These are phyloP conservation scores for Candida parachauliodes DNA, from an alignment of 805 yeast species.

Conservation along the genomic window DNA sequence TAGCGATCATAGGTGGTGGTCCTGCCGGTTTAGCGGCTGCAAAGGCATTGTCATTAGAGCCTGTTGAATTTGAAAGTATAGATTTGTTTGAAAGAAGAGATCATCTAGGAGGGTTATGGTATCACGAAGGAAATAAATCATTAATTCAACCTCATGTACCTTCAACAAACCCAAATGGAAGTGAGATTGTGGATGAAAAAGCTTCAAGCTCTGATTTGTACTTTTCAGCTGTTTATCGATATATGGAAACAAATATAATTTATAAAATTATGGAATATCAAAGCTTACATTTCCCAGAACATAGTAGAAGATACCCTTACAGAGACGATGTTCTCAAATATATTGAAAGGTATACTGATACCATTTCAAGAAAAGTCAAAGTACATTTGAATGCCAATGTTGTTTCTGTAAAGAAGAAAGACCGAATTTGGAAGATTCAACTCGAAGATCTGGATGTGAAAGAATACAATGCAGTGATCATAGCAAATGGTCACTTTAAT, in stretches of 20 bases:
- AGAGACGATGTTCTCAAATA: constrained; percentile 62
- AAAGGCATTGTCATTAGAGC: constrained; percentile 57
- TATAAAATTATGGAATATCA: constrained; percentile 59
- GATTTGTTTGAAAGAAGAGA: constrained; percentile 58
- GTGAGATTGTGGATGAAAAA: constrained; percentile 16
- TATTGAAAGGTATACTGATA: constrained; percentile 49
- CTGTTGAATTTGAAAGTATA: constrained; percentile 37
- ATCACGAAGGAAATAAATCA: constrained; percentile 37
- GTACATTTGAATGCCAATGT: constrained; percentile 15
- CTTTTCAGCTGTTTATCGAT: constrained; percentile 54
- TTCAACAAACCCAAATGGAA: constrained; percentile 17
- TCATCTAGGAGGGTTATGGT: constrained; percentile 81
- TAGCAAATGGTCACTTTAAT: constrained; percentile 38
- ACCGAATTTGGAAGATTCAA: constrained; percentile 14
- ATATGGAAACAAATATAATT: constrained; percentile 68
- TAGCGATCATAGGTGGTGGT: constrained; percentile 77
- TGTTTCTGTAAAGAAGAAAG: constrained; percentile 10
- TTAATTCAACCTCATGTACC: constrained; percentile 17
- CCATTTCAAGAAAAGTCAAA: constrained; percentile 13
- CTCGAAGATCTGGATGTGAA: constrained; percentile 9
- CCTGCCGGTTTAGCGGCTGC: constrained; percentile 69
- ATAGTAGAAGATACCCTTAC: constrained; percentile 51
- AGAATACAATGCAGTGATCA: constrained; percentile 34
- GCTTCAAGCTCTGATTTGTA: constrained; percentile 5
- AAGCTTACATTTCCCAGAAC: constrained; percentile 15